Base-by-base conservation (phyloP, 805 yeast genomes). In the Tanozyma kutaoensis region DNA sequence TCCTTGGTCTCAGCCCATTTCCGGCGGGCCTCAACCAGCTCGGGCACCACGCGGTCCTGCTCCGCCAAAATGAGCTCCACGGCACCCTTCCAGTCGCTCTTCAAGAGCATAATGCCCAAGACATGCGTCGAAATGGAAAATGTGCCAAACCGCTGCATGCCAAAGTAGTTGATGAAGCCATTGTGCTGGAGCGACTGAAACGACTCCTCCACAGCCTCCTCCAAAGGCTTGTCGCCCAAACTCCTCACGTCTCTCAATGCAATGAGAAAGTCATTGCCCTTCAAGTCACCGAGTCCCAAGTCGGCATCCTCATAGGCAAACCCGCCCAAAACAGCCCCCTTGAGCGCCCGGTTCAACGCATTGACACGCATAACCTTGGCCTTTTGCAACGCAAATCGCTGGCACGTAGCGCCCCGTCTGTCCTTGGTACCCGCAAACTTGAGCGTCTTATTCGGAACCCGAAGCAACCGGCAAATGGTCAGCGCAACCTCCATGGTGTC, bases 61-160 rank as follows among this genome's bases (percentile, higher is more conserved):
- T 88, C 94, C 8, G 88, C 67, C 27, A 91, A 58, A 30, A 91
- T 66, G 32, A 86, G 55, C 29, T 81, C 79, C 5, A 66, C 88
- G 1, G 93, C 95, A 10, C 59, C 64, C 39, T 77, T 67, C 85
- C 93, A 91, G 30, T 85, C 73, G 20, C 69, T 71, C 26, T 70
- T 62, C 26, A 91, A 55, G 15, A 88, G 60, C 34, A 65, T 65
- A 34, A 69, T 70, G 26, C 99, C 99, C 28, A 86, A 62, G 17
- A 65, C 68, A 50, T 91, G 96, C 0, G 98, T 86, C 3, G 97
- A 82, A 16, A 85, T 65, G 9, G 95, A 80, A 45, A 84, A 88
- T 0, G 98, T 86, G 16, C 99, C 99, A 49, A 91, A 91, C 45
- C 99, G 63, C 58, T 91, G 99, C 86, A 91, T 77, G n/a, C 99